These are phyloP conservation scores for Glebionis coronaria DNA, from an alignment of 129 eudicot genomes.

Conservation along the genomic window DNA sequence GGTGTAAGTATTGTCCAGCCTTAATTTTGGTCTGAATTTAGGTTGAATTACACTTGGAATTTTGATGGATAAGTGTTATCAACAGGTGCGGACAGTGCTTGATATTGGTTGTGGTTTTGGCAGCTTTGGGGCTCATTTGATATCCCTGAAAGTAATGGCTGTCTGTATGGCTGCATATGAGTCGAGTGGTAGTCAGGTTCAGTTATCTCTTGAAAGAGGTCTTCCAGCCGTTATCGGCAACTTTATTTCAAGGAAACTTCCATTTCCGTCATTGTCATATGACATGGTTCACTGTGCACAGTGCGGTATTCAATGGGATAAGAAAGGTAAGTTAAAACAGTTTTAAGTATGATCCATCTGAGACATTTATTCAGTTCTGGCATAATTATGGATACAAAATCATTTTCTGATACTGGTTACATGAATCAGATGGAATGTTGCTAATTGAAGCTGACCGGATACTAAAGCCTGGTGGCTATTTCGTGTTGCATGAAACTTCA, in stretches of 20 bases:
- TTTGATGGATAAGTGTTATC: too few relatives aligned
- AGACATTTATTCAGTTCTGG: not conserved
- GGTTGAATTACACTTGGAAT: not conserved
- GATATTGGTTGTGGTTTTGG: slow-evolving; percentile 99
- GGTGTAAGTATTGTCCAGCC: slow-evolving; percentile 52
- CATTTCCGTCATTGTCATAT: slow-evolving; percentile 84
- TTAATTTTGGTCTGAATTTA: not conserved
- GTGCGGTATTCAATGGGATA: slow-evolving; percentile 88
- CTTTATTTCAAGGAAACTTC: slow-evolving; percentile 76
- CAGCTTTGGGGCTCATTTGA: slow-evolving; percentile 92
- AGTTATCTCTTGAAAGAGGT: slow-evolving; percentile 95
- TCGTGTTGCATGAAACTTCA: slow-evolving; percentile 64
- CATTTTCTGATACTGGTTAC: slow-evolving; percentile 14
- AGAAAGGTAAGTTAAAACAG: slow-evolving; percentile 51
- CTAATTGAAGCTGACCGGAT: slow-evolving; percentile 86
- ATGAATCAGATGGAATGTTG: slow-evolving; percentile 68
- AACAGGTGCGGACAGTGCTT: slow-evolving; percentile 73
- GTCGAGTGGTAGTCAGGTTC: slow-evolving; percentile 93
- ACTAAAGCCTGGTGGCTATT: slow-evolving; percentile 93
- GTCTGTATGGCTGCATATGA: slow-evolving; percentile 89
- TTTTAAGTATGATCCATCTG: not conserved
- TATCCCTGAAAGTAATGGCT: slow-evolving; percentile 76
- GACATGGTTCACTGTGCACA: slow-evolving; percentile 99
- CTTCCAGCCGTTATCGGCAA: slow-evolving; percentile 90
- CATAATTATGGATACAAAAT: not conserved